Conservation (phyloP, 2,329 filamentous ascomycete species). For the Colletotrichum destructivum region DNA sequence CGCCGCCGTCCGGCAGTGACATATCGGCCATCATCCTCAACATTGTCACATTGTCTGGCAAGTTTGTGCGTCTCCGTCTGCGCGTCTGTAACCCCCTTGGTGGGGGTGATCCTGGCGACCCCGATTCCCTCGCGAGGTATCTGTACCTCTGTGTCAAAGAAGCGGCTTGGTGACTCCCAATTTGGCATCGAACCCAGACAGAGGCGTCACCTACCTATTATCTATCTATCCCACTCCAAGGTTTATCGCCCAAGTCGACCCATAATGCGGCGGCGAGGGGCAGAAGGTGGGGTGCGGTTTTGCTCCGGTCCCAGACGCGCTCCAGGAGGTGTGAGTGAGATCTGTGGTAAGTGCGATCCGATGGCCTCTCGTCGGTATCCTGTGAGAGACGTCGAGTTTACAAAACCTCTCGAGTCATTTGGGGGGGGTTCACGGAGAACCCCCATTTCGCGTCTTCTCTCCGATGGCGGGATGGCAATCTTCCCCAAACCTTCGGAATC, state of each 20-base stretch:
- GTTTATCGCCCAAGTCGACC: constrained; percentile 27
- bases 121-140: constrained; percentile 27
- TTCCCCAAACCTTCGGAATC: constrained; percentile 39
- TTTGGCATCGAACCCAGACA: constrained; percentile 13
- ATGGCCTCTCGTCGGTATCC: constrained; percentile 39
- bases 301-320: constrained; percentile 19
- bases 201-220: constrained; percentile 20
- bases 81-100: constrained; percentile 31
- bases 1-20: constrained; percentile 18
- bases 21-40: constrained; percentile 21
- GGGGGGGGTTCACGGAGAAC: constrained; percentile 29
- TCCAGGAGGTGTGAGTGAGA: constrained; percentile 5
- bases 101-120: constrained; percentile 25
- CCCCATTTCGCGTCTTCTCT: constrained; percentile 28
- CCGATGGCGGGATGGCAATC: constrained; percentile 35
- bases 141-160: constrained; percentile 26
- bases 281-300: constrained; percentile 35
- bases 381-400: constrained; percentile 37
- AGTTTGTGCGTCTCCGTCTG: constrained; percentile 33
- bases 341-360: constrained; percentile 29
- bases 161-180: constrained; percentile 15
- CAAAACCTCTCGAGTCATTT: constrained; percentile 39
- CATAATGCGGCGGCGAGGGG: constrained; percentile 38
- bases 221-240: constrained; percentile 12
- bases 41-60: constrained; percentile 18